Evolutionary conservation across 768 basidiomycete species (phyloP), one percentile per base, ranked within the genome.

Genomic region (Gloeophyllum trabeum): DNA sequence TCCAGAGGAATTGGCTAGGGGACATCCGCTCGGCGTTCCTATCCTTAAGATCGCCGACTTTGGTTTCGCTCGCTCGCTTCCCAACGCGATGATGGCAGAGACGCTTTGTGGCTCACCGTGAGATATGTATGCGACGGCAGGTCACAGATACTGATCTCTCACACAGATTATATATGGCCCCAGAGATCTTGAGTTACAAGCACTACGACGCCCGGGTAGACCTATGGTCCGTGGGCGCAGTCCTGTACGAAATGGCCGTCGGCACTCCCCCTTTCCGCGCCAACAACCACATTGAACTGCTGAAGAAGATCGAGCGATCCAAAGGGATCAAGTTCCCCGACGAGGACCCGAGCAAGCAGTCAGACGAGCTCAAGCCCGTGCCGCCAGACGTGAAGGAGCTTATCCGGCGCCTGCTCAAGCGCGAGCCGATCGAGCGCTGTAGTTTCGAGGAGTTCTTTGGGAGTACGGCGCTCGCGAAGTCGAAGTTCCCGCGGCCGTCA

Each of bases 191-290:
- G 7, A 79, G 88, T 13, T 96, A 96, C 58, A 84, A 98, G 63
- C 93, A 93, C 57, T 98, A 99, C 61, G 92, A 96, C 58, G 93
- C 93, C 16, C 94, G 91, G 58, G 96, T 89, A 7, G 96, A 99
- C 57, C 70, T 99, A 1, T 99, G 96, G 96, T 93, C 90, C 23
- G 92, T 98, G 37, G 96, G 96, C 4, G 90, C 96, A 0, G 93
- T 99, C 19, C 65, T 98, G 2, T 99, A 81, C 62, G 96, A 99
- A 61, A 97, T 96, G 83, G 71, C 79, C 14, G 86, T 90, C 24
- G 96, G 93, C 2, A 81, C 79, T 51, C 87, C 96, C 2, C 96
- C 96, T 0, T 99, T 93, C 61, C 81, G 93, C 13, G 96, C 96
- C 0, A 78, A 81, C 60, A 99, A 98, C 55, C 94, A 97, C 58